Conservation (phyloP, 164 flowering plant species). For the Taxillus chinensis region DNA sequence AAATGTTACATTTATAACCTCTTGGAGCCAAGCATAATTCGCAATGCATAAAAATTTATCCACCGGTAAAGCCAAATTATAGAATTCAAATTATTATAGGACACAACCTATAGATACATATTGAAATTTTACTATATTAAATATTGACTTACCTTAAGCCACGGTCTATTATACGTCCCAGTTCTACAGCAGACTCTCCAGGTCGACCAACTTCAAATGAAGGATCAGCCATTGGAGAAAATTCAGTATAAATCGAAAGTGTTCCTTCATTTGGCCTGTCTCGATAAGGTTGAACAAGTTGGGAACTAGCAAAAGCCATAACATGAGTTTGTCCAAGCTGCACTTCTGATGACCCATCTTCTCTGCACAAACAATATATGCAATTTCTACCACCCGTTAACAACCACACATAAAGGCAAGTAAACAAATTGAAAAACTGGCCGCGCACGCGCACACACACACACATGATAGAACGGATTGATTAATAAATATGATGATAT, state of each 20-base stretch:
- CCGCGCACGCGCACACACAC: too few species aligned
- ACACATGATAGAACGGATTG: too few species aligned
- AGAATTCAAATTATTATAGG: too few species aligned
- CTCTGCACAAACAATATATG: conserved; percentile 31
- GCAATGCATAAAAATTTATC: too few species aligned
- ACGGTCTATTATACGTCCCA: conserved; percentile 87
- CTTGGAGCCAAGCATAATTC: too few species aligned
- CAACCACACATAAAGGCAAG: too few species aligned
- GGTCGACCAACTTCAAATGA: conserved; percentile 96
- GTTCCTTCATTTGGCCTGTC: conserved; percentile 91
- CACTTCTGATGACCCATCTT: conserved; percentile 85
- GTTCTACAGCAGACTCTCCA: conserved; percentile 80
- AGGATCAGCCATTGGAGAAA: conserved; percentile 99
- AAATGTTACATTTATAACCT: too few species aligned
- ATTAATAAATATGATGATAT: too few species aligned
- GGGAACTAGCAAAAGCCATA: conserved; percentile 76
- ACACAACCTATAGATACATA: not conserved
- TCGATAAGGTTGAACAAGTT: conserved; percentile 77
- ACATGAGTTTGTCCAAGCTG: conserved; percentile 91
- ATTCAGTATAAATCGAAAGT: conserved; percentile 73
- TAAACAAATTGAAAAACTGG: too few species aligned
- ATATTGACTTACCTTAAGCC: conserved; percentile 54
- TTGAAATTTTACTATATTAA: not conserved
- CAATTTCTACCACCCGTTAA: not conserved
- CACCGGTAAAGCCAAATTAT: too few species aligned